These are phyloP conservation scores for Drechmeria coniospora DNA, from an alignment of 2,329 filamentous ascomycete genomes.

Conservation along the genomic window DNA sequence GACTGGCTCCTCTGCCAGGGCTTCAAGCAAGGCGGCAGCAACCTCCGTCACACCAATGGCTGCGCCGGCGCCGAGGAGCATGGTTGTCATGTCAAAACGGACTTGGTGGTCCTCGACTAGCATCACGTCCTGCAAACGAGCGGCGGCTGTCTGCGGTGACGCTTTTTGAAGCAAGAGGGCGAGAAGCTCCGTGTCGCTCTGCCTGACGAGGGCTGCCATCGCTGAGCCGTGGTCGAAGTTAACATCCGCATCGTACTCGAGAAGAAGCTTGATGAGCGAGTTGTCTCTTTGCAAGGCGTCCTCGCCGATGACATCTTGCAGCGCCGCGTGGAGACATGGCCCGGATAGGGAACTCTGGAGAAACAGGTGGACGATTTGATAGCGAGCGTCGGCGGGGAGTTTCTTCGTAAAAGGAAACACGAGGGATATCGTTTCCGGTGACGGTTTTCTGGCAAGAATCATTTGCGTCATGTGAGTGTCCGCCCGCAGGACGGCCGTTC, in stretches of 20 bases:
- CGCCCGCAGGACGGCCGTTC: slow-evolving; percentile 29
- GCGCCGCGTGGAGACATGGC: slow-evolving; percentile 28
- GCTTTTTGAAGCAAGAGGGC: slow-evolving; percentile 29
- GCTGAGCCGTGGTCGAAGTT: slow-evolving; percentile 37
- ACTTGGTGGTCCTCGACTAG: slow-evolving; percentile 23
- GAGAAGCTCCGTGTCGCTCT: slow-evolving; percentile 31
- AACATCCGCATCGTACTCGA: slow-evolving; percentile 36
- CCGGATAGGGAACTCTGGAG: slow-evolving; percentile 31
- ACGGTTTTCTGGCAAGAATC: slow-evolving; percentile 32
- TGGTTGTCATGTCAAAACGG: slow-evolving; percentile 29
- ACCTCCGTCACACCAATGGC: slow-evolving; percentile 26
- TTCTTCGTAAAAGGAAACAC: slow-evolving; percentile 33
- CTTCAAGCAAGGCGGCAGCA: slow-evolving; percentile 24
- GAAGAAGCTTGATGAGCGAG: slow-evolving; percentile 33
- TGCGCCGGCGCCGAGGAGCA: slow-evolving; percentile 31
- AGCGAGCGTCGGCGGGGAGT: slow-evolving; percentile 26
- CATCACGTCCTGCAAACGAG: slow-evolving; percentile 33
- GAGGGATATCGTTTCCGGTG: slow-evolving; percentile 27
- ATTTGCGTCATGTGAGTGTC: slow-evolving; percentile 27
- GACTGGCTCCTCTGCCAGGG: slow-evolving; percentile 27
- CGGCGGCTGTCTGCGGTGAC: slow-evolving; percentile 29
- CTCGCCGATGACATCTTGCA: slow-evolving; percentile 37
- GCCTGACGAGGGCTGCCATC: slow-evolving; percentile 30
- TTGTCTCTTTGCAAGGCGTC: slow-evolving; percentile 31
- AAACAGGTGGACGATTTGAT: slow-evolving; percentile 33